Evolutionary conservation across 345 rosid species (phyloP), one percentile per base, ranked within the genome.

Genomic region (Erysimum cheiranthoides): DNA sequence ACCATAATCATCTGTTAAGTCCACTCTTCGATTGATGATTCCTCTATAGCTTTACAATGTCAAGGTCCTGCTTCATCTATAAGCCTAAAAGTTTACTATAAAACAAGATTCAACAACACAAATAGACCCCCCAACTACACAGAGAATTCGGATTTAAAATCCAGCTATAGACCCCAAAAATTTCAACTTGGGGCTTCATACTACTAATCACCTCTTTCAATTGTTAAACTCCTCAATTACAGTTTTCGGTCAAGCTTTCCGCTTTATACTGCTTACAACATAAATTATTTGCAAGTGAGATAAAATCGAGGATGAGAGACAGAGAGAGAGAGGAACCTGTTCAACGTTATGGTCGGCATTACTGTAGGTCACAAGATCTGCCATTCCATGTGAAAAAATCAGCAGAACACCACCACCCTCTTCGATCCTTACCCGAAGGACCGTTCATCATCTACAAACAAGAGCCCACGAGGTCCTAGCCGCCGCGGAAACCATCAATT

Each of bases 351-450:
- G 91, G 78, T 87, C 85, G 78, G 97, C 92, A 88, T 89, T 87
- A 80, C 90, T 90, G 82, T 82, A 89, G 93, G 90, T 70, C 89
- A 78, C 86, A 89, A 88, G 96, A 94, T 94, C 95, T 90, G 95
- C 98, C 98, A 94, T 92, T 94, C 98, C 96, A 94, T 94, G 93
- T 84, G 97, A 88, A 61, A 79, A 54, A 82, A 46, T 81, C 82
- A 94, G 85, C 79, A 85, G 78, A 87, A 82, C 74, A 74, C 85
- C 85, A 87, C 87, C 90, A 73, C 88, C 90, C 89, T 82, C 92
- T 84, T 80, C 93, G 97, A 90, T 92, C 89, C 80, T 86, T 83
- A 87, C 71, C 83, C 82, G 76, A 87, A 71, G 84, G 86, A 78
- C 93, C 90, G 92, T 85, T 88, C 96, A 89, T 94, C 87, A 80